Percentiles rank a stretch among this genome's conserved stretches.
phyloP scores from a whole-genome alignment of 139 green algal genomes.

The Trebouxia sp. region DNA sequence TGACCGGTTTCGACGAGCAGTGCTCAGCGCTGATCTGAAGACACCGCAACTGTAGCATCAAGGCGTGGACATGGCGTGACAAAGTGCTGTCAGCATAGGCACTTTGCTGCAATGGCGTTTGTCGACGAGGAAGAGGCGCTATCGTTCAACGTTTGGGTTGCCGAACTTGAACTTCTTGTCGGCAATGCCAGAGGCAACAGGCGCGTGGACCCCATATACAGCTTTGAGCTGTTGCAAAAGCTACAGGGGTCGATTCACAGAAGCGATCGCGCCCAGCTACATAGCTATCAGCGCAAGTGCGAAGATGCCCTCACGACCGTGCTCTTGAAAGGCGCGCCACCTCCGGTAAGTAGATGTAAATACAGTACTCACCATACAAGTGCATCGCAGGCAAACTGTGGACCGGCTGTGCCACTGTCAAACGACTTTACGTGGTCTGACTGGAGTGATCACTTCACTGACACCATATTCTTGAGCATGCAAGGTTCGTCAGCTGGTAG shows the following conservation, averaged over 20 bases:
- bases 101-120: slow-evolving; percentile 39
- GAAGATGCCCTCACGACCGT: slow-evolving; percentile 71
- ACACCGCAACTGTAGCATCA: too few relatives aligned
- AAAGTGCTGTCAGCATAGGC: too few relatives aligned
- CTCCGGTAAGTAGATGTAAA: slow-evolving; percentile 42
- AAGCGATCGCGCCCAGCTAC: slow-evolving; percentile 52
- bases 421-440: too few relatives aligned
- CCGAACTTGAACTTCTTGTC: slow-evolving; percentile 83
- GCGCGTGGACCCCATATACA: slow-evolving; percentile 48
- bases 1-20: too few relatives aligned
- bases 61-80: too few relatives aligned
- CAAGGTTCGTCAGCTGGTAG: slow-evolving; percentile 76
- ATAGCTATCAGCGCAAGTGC: slow-evolving; percentile 70
- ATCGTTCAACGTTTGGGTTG: slow-evolving; percentile 73
- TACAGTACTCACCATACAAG: too few relatives aligned
- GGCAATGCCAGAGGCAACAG: slow-evolving; percentile 46
- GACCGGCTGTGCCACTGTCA: neutral
- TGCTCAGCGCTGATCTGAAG: too few relatives aligned
- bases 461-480: neutral
- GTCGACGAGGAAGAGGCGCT: slow-evolving; percentile 80
- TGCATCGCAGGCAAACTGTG: too few relatives aligned
- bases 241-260: slow-evolving; percentile 63
- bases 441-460: neutral
- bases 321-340: slow-evolving; percentile 55
- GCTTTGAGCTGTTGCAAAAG: slow-evolving; percentile 81